A percentile compares a stretch with the other conserved stretches of the same genome.
Evolutionary conservation across 2,329 filamentous ascomycete species (phyloP).

Genomic region (Huntiella moniliformis): DNA sequence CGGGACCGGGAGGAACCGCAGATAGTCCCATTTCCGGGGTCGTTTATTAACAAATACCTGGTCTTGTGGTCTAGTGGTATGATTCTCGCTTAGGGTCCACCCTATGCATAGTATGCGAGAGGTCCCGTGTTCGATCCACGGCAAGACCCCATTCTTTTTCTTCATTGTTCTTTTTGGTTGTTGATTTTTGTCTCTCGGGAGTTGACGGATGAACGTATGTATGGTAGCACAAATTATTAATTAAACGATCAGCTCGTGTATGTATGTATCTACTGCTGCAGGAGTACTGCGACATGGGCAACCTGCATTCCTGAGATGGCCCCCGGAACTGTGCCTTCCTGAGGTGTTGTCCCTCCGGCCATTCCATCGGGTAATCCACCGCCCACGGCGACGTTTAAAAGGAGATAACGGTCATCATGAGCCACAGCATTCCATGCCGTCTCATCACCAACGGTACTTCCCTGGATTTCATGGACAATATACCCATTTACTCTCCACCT

Average conservation of each 20-base stretch:
- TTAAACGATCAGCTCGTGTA: too few species aligned
- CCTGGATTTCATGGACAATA: conserved; percentile 16
- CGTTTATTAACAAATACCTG: background rate
- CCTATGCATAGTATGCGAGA: conserved; percentile 16
- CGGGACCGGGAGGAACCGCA: too few species aligned
- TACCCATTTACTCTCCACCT: conserved; percentile 20
- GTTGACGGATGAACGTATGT: too few species aligned
- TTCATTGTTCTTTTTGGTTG: background rate
- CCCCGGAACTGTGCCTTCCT: conserved; percentile 18
- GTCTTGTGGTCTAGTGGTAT: conserved; percentile 43
- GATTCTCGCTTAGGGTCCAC: conserved; percentile 48
- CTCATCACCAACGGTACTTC: conserved; percentile 15
- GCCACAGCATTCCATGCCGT: conserved; percentile 18
- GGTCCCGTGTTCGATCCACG: conserved; percentile 15
- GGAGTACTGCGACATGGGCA: conserved; percentile 19
- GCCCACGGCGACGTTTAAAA: conserved; percentile 24
- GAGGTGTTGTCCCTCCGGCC: conserved; percentile 19
- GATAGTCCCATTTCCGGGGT: too few species aligned
- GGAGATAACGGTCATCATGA: conserved; percentile 18
- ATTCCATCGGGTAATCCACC: conserved; percentile 21
- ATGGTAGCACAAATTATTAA: too few species aligned
- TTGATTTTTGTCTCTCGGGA: background rate
- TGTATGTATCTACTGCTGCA: background rate
- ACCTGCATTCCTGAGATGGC: conserved; percentile 20
- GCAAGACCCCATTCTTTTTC: conserved; percentile 9